These are phyloP conservation scores for Globisporangium barbulae DNA, from an alignment of 352 stramenopile genomes.

Conservation along the genomic window DNA sequence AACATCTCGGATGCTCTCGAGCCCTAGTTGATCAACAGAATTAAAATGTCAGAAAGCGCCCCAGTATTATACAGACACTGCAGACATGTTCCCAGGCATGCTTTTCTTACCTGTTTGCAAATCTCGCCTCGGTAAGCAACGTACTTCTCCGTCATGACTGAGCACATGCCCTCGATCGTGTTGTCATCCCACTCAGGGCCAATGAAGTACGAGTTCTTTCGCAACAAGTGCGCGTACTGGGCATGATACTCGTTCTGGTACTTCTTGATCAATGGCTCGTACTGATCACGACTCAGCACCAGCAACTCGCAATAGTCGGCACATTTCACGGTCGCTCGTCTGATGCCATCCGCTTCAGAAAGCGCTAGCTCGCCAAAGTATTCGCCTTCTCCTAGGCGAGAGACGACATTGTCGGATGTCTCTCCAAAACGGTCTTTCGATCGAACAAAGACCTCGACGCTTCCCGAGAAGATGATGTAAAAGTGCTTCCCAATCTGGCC, in stretches of 20 bases:
- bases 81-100: not conserved
- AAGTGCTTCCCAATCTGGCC: conserved; percentile 74
- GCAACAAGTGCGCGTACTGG: conserved; percentile 75
- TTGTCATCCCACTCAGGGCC: conserved; percentile 77
- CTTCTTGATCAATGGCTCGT: conserved; percentile 78
- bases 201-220: conserved; percentile 75
- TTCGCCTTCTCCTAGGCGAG: conserved; percentile 60
- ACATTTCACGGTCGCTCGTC: conserved; percentile 66
- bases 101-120: conserved; percentile 57
- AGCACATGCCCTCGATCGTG: conserved; percentile 83
- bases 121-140: conserved; percentile 67
- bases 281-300: conserved; percentile 72
- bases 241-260: conserved; percentile 83
- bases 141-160: conserved; percentile 83
- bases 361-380: conserved; percentile 80
- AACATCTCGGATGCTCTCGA: conserved; percentile 72
- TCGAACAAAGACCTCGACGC: conserved; percentile 62
- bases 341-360: conserved; percentile 58
- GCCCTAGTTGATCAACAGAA: conserved; percentile 24
- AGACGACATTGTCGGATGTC: conserved; percentile 60
- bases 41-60: not conserved
- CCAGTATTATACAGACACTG: not conserved
- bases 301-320: conserved; percentile 76
- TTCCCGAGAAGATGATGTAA: conserved; percentile 82
- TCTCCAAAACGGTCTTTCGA: conserved; percentile 77